Evolutionary conservation across 768 basidiomycete species (phyloP), one percentile per base, ranked within the genome.

Genomic region (Suillus brevipes): DNA sequence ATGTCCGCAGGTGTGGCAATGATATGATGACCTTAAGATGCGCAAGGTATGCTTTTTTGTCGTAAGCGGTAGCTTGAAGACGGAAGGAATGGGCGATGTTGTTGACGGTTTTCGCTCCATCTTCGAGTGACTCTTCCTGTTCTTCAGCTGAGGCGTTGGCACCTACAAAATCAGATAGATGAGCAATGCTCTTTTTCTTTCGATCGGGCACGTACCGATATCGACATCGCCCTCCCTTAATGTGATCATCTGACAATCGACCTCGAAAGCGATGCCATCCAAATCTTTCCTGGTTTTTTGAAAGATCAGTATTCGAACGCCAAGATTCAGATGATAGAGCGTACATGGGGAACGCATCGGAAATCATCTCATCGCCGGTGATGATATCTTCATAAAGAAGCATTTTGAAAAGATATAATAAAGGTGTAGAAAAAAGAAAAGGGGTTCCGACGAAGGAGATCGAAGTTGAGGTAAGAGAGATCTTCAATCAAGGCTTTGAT

Each of bases 141-240:
- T 97, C 97, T 80, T 99, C 97, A 7, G 88, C 81, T 53, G 96
- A 98, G 47, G 96, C 91, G 79, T 98, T 97, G 64, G 91, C 95
- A 76, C 96, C 94, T 95, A 69, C 13, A 63, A 16, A 20, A 43
- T 20, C 42, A 23, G 23, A 16, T 49, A 8, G 13, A 23, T 57
- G 7, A 25, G 56, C 7, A 2, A 47, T 47, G 47, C 4, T 43
- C 18, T 47, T 47, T 43, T 37, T 34, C 6, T 34, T 13, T 38
- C 7, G 56, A 37, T 38, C 13, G n/a, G 45, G 9, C 61, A 71
- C 83, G 67, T 65, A 90, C 96, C 97, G 74, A 97, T 99, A 76
- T 99, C 88, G 66, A 99, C 79, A 70, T 95, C 89, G 63, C 94
- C 94, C 6, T 82, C 78, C 78, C 92, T 94, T 67, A 94, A 68